A percentile compares a stretch with the other conserved stretches of the same genome.
These are phyloP conservation scores for Forsythia suspensa DNA, from an alignment of 257 asterid genomes.

Conservation along the genomic window DNA sequence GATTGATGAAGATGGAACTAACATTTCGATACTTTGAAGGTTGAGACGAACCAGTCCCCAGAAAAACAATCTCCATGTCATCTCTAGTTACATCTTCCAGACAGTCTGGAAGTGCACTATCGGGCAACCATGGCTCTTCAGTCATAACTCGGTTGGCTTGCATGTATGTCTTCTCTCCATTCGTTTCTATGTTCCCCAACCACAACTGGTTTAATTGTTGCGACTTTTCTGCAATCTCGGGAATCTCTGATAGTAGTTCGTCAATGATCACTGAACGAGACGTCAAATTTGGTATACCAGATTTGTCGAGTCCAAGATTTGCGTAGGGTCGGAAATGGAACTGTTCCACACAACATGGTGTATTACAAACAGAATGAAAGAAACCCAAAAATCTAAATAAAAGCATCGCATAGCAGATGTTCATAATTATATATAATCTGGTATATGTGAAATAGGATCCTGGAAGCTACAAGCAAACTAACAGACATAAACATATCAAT, in stretches of 20 bases:
- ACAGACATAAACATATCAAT: background rate
- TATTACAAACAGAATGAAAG: constrained; percentile 14
- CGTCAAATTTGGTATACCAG: constrained; percentile 55
- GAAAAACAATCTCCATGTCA: constrained; percentile 89
- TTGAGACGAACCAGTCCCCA: constrained; percentile 98
- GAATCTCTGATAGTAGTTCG: constrained; percentile 73
- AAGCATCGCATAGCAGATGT: background rate
- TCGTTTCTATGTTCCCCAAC: constrained; percentile 26
- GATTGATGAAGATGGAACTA: constrained; percentile 81
- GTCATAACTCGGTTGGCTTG: constrained; percentile 26
- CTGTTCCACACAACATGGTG: constrained; percentile 37
- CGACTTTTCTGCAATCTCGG: constrained; percentile 70
- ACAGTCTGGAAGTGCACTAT: constrained; percentile 62
- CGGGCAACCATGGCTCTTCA: constrained; percentile 81
- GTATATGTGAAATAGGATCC: background rate
- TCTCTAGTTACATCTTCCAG: constrained; percentile 75
- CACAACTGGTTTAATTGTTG: constrained; percentile 52
- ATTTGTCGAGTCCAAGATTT: constrained; percentile 80
- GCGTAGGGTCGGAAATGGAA: constrained; percentile 80
- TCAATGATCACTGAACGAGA: constrained; percentile 58
- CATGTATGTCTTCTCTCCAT: constrained; percentile 12
- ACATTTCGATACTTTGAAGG: constrained; percentile 98
- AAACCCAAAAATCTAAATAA: background rate
- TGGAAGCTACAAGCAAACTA: background rate
- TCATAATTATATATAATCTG: background rate